phyloP scores from a whole-genome alignment of 2,329 filamentous ascomycete species.

The Xylaria polymorpha region DNA sequence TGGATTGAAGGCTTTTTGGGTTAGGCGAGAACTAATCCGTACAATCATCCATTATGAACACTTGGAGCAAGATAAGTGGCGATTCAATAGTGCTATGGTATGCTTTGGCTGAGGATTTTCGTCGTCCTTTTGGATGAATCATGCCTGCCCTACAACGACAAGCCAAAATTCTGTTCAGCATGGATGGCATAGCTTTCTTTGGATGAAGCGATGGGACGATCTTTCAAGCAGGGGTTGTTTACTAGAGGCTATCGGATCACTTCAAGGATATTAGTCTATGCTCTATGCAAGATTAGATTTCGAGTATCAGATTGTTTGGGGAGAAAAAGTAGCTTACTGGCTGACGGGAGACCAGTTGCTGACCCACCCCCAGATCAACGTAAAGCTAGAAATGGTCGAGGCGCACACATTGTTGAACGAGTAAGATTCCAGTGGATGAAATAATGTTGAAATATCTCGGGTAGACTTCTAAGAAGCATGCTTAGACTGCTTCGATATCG shows the following conservation, averaged over 20 bases:
- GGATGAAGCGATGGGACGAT: conserved; percentile 1
- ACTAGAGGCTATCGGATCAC: not conserved
- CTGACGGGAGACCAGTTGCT: not conserved
- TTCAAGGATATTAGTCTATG: not conserved
- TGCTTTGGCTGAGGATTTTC: not conserved
- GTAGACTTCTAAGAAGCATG: not conserved
- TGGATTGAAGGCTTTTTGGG: not conserved
- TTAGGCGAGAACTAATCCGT: not conserved
- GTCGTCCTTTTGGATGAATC: not conserved
- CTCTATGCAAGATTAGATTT: not conserved
- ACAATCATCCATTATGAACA: not conserved
- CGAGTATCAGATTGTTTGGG: not conserved
- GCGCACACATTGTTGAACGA: not conserved
- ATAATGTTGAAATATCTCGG: not conserved
- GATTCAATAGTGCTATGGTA: not conserved
- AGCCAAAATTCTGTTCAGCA: not conserved
- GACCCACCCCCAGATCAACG: not conserved
- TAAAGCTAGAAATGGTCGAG: not conserved
- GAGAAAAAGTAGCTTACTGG: not conserved
- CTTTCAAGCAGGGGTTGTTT: not conserved
- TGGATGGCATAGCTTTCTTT: not conserved
- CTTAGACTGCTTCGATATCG: not conserved
- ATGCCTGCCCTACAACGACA: not conserved
- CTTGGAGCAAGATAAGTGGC: not conserved
- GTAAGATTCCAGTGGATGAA: not conserved